A percentile compares a stretch with the other conserved stretches of the same genome.
Evolutionary conservation across 2,329 filamentous ascomycete species (phyloP).

Genomic region (Xylaria sp.): DNA sequence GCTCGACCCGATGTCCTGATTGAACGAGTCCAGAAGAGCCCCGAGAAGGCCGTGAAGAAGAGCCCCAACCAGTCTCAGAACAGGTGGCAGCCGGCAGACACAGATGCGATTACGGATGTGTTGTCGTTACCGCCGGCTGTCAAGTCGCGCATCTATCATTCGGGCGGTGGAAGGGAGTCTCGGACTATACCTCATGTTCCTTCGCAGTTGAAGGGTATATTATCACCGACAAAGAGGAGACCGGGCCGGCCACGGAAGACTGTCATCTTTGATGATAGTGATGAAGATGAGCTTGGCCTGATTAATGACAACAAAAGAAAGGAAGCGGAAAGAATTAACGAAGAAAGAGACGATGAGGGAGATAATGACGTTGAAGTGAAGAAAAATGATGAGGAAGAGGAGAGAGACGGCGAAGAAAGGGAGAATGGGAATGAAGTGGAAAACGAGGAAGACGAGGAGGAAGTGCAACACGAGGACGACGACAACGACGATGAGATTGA

Average conservation of each 20-base stretch:
- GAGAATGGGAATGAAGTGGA: slow-evolving; percentile 13
- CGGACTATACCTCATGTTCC: background rate
- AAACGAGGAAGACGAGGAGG: slow-evolving; percentile 6
- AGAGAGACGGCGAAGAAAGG: slow-evolving; percentile 24
- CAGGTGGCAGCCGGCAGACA: slow-evolving; percentile 24
- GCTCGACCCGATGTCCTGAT: background rate
- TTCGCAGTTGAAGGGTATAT: slow-evolving; percentile 47
- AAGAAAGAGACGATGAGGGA: background rate
- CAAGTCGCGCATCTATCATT: slow-evolving; percentile 15
- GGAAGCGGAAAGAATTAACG: background rate
- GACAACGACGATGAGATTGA: slow-evolving; percentile 21
- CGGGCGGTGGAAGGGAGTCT: slow-evolving; percentile 4
- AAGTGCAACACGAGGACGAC: slow-evolving; percentile 31
- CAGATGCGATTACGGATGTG: background rate
- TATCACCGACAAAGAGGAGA: slow-evolving; percentile 48
- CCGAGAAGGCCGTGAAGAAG: background rate
- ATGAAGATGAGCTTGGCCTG: slow-evolving; percentile 4
- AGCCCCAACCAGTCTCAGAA: slow-evolving; percentile 13
- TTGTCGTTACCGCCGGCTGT: slow-evolving; percentile 8
- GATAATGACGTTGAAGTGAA: background rate
- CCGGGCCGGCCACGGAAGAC: slow-evolving; percentile 43
- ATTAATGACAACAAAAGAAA: background rate
- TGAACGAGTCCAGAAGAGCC: background rate
- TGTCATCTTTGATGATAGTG: slow-evolving; percentile 45
- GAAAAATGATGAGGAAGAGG: background rate